Base-by-base conservation (phyloP, 1,284 basidiomycete genomes). In the Blastosporella zonata region DNA sequence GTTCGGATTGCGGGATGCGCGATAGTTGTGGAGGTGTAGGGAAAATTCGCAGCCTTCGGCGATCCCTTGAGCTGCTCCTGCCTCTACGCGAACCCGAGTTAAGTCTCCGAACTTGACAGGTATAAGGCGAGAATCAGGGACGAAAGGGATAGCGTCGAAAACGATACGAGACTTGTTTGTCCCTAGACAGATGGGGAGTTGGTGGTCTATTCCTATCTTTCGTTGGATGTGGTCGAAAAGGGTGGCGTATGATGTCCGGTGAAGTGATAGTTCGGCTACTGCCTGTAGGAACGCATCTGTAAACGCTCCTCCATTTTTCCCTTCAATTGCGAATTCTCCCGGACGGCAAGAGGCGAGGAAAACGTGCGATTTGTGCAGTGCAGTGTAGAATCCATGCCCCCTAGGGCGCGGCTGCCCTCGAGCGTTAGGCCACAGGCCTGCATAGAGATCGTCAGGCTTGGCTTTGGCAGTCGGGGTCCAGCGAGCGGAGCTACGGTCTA, bases 1-100 rank as follows among this genome's bases (percentile, higher is more conserved):
- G n/a, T 69, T 52, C 1, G 77, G 75, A 53, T 85, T 85, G 37
- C 69, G 60, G 3, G 82, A 83, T 20, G 75, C 75, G 17, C 66
- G 67, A 50, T 69, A 70, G 59, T 84, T 84, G 61, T 84, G 81
- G 17, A 71, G 63, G 59, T 85, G 81, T 21, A 86, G 48, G 29
- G 72, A 75, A 52, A 86, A 74, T 53, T 81, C 77, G 4, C 75
- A 79, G 42, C 82, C 83, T 49, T 76, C 72, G 13, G 74, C 72
- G 18, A 86, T 66, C 0, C 83, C 82, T 50, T 84, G 80, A 3
- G 79, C 73, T 1, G 74, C 72, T 3, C 83, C 84, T 29, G 77
- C 72, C 35, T 75, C 74, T 37, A 86, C 63, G 50, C 73, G 70
- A 29, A 77, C 55, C 35, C 69, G 64, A 9, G 70, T 67, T 13